Evolutionary conservation across 1,284 basidiomycete species (phyloP), one percentile per base, ranked within the genome.

Genomic region (Tranzscheliella williamsii): DNA sequence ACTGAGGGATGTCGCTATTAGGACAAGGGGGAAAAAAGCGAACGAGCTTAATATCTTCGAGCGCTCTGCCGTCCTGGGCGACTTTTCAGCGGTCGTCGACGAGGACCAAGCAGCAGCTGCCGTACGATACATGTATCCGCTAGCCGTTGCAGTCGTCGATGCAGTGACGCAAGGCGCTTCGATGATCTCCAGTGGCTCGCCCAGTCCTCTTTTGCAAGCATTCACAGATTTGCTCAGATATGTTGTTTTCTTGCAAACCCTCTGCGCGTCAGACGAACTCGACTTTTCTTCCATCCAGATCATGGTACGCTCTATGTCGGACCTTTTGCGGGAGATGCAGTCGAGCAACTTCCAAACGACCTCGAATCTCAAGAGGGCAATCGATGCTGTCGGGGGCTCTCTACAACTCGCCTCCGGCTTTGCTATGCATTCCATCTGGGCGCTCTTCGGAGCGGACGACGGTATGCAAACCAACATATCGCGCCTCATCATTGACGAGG

Each of bases 371-470:
- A n/a, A 11, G 5, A 18, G 37, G 20, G 48, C 46, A n/a, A 37
- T 56, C 32, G 52, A 52, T 9, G 22, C 40, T 21, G 58, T 70
- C 4, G 60, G 53, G 5, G 48, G 61, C 36, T 53, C 65, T 23
- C 34, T 72, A 16, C 38, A 46, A 11, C 43, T 73, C 21, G 56
- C 52, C 7, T 47, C 55, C 0, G 70, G 69, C 20, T 44, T 65
- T 5, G 70, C 69, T 6, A 50, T 73, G 32, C 37, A 60, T 20
- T 27, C 50, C 1, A 67, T 73, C 26, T 73, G 70, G 70, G 41
- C 43, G 6, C 42, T 71, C 11, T 61, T 44, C 40, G 52, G 47
- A 15, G 57, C 47, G 4, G 47, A 55, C 18, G 42, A 51, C 24
- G 57, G 57, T 9, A 62, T 62, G 47, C 57, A 55, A 37, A 46